Percentiles rank a stretch among this genome's conserved stretches.
phyloP scores from a whole-genome alignment of 305 asterid species.

The Nicotiana rustica region DNA sequence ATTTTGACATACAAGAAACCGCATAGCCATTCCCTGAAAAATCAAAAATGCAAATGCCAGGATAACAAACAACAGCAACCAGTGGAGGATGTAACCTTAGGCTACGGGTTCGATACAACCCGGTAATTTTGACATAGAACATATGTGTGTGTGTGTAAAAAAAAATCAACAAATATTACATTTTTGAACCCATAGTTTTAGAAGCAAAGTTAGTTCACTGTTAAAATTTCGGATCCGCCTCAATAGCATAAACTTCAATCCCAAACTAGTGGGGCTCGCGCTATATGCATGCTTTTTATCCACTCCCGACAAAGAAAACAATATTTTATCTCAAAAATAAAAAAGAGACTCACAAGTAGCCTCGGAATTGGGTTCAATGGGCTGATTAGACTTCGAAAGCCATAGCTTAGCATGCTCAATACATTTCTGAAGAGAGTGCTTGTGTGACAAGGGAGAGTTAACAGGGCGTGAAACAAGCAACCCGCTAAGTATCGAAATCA shows the following conservation, averaged over 20 bases:
- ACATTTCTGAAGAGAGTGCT: conserved; percentile 71
- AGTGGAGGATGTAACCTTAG: no score
- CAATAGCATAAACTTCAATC: not conserved
- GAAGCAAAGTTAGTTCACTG: no score
- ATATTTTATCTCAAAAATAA: not conserved
- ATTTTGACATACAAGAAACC: not conserved
- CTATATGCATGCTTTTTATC: not conserved
- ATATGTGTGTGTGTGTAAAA: no score
- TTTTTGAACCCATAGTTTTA: no score
- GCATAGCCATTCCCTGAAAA: not conserved
- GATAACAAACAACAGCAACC: not conserved
- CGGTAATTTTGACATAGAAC: no score
- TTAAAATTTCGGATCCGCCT: no score
- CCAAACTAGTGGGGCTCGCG: not conserved
- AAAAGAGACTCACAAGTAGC: conserved; percentile 58
- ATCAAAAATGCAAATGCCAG: not conserved
- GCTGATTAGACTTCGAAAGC: conserved; percentile 72
- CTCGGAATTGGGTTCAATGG: conserved; percentile 52
- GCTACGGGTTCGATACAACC: no score
- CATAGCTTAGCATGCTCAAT: conserved; percentile 83
- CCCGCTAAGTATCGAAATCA: conserved; percentile 75
- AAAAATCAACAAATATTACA: no score
- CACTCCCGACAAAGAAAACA: not conserved
- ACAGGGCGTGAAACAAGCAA: conserved; percentile 77
- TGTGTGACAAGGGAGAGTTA: conserved; percentile 75